Evolutionary conservation across 2,329 filamentous ascomycete genomes (phyloP).

Genomic region (Penicillium sp.): DNA sequence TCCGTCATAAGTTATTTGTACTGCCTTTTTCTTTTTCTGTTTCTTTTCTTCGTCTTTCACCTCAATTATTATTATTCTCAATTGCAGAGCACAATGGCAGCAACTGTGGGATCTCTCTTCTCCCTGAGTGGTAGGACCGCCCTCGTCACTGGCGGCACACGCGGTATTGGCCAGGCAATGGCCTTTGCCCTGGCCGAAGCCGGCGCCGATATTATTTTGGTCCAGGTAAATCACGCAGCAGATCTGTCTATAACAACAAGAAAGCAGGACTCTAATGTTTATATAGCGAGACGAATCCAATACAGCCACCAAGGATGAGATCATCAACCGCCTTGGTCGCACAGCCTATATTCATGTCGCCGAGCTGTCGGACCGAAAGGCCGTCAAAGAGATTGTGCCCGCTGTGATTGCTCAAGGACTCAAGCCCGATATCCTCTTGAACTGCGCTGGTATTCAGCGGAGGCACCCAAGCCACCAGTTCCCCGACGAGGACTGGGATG

Average conservation of each 20-base stretch:
- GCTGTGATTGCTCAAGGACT: slow-evolving; percentile 46
- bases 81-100: slow-evolving; percentile 26
- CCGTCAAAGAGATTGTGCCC: slow-evolving; percentile 44
- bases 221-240: slow-evolving; percentile 33
- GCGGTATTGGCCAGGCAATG: slow-evolving; percentile 51
- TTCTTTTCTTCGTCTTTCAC: background rate
- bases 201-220: slow-evolving; percentile 47
- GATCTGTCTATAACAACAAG: background rate
- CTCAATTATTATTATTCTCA: background rate
- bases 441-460: slow-evolving; percentile 83
- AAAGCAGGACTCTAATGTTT: background rate
- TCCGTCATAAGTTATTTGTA: background rate
- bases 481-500: slow-evolving; percentile 74
- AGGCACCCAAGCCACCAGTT: slow-evolving; percentile 75
- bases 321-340: slow-evolving; percentile 39
- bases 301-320: slow-evolving; percentile 45
- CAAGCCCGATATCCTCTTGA: slow-evolving; percentile 75
- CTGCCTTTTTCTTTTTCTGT: background rate
- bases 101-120: slow-evolving; percentile 35
- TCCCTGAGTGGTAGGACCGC: slow-evolving; percentile 46
- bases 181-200: slow-evolving; percentile 49
- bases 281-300: slow-evolving; percentile 55
- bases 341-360: slow-evolving; percentile 47
- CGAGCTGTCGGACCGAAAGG: slow-evolving; percentile 44
- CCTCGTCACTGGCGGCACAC: slow-evolving; percentile 49